Evolutionary conservation across 164 flowering plant genomes (phyloP), one percentile per base, ranked within the genome.

Genomic region (Paratinospora sagittata): DNA sequence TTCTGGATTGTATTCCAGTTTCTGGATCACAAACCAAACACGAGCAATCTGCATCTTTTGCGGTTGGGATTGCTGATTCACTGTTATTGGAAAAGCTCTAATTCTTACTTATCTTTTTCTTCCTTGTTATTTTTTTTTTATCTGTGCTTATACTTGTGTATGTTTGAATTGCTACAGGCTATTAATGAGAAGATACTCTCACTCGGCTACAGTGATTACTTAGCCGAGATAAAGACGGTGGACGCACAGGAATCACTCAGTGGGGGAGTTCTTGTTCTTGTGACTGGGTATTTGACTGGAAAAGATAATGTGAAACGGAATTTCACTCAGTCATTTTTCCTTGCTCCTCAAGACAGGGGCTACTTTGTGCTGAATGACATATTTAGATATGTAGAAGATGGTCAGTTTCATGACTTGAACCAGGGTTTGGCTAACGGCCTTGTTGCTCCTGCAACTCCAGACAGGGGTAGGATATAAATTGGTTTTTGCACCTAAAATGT

Each of bases 301-400:
- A 82, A 81, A 75, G 90, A 87, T 70, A 72, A 80, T 70, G 64
- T 74, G 61, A 80, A 61, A 49, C 78, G 77, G 63, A 82, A 81
- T 58, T 91, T 91, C 34, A 79, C 88, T 11, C 97, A 91, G 68
- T 75, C 85, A 34, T 91, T 91, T 75, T 91, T 91, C 74, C 84
- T 91, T 39, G 95, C 95, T 6, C 93, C 97, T 26, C 83, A 78
- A 77, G 83, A 78, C 70, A 78, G 78, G 30, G 83, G 83, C 19
- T 78, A 77, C 83, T 91, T 82, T 84, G 94, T 91, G 23, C 72
- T 88, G 74, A 91, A 90, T 84, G 97, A 91, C 69, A 73, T 88
- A 14, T 85, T 91, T 69, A 82, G 92, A 71, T 90, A 87, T 63
- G 73, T 87, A 72, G 91, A 86, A 30, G 86, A 79, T 34, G 76